phyloP scores from a whole-genome alignment of 768 basidiomycete species.

The Rubroboletus pulcherrimus region DNA sequence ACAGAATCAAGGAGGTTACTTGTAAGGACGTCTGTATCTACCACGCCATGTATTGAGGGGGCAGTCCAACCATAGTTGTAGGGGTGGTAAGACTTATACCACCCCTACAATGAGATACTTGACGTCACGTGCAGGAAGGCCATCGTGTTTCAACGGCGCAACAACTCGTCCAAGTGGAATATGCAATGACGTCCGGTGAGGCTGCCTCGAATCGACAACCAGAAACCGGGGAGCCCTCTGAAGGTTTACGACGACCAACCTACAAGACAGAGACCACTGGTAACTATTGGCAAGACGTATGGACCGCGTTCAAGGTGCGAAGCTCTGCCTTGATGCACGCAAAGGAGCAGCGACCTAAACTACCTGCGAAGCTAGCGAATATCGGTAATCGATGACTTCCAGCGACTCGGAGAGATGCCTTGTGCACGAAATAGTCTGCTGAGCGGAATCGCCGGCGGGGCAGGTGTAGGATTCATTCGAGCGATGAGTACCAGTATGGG shows the following conservation, averaged over 20 bases:
- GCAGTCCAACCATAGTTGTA: no score
- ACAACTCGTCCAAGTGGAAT: not conserved
- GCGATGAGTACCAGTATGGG: constrained; percentile 60
- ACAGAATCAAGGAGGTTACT: not conserved
- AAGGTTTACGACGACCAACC: constrained; percentile 19
- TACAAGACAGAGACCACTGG: constrained; percentile 32
- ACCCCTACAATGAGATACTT: no score
- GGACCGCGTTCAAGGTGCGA: constrained; percentile 32
- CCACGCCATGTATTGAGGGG: not conserved
- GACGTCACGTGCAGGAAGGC: not conserved
- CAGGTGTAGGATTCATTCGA: constrained; percentile 71
- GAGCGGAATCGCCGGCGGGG: constrained; percentile 76
- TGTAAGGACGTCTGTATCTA: not conserved
- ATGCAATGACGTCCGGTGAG: constrained; percentile 10
- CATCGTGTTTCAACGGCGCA: not conserved
- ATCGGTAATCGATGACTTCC: constrained; percentile 48
- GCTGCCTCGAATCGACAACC: not conserved
- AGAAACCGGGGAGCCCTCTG: constrained; percentile 4
- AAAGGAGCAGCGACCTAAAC: constrained; percentile 7
- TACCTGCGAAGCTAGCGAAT: constrained; percentile 42
- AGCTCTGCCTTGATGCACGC: not conserved
- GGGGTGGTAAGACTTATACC: no score
- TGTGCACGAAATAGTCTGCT: constrained; percentile 75
- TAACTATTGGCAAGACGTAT: constrained; percentile 30
- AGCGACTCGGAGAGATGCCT: constrained; percentile 64